Evolutionary conservation across 768 basidiomycete species (phyloP), one percentile per base, ranked within the genome.

Genomic region (Rhizopogon roseolus): DNA sequence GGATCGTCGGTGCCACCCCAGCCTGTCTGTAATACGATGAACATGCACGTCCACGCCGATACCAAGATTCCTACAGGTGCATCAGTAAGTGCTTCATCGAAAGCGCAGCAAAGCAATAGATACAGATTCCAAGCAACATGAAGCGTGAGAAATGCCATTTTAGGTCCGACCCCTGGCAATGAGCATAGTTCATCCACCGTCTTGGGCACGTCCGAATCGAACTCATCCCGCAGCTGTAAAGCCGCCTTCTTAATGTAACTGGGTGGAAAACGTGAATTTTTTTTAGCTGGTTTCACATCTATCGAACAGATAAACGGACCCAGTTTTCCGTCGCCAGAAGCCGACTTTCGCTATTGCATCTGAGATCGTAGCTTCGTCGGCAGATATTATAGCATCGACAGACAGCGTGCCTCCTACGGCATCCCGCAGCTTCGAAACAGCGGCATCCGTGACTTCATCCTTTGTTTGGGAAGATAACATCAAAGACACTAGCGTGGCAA

Each of bases 401-500:
- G 85, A 86, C 22, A 99, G 67, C n/a, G 81, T 85, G 0, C 91
- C 92, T 1, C 91, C 90, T 3, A 99, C 66, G 0, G 84, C 81
- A 2, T 66, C 64, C 16, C 93, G 85, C 2, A 98, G 78, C 55
- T 86, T 89, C 2, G 71, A 65, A 1, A 95, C 81, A 0, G 95
- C 95, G 0, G 86, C 81, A 52, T 89, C 82, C 0, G 89, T 93
- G 16, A 93, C 86, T 61, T 90, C 84, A 64, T 96, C 94, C 62
- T 95, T 98, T 4, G 96, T 98, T 66, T 98, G 96, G 2, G 93
- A 93, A 9, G 90, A 93, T 2, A 98, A 80, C 93, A 98, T 97
- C 42, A 99, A 76, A 3, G 94, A 92, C 6, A 99, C 81, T 19
- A 99, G 82, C 4, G 88, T 91, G 8, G 90, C 79, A 55, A 92